Conservation (phyloP, 2,329 filamentous ascomycete species). For the Pseudogymnoascus sp. region DNA sequence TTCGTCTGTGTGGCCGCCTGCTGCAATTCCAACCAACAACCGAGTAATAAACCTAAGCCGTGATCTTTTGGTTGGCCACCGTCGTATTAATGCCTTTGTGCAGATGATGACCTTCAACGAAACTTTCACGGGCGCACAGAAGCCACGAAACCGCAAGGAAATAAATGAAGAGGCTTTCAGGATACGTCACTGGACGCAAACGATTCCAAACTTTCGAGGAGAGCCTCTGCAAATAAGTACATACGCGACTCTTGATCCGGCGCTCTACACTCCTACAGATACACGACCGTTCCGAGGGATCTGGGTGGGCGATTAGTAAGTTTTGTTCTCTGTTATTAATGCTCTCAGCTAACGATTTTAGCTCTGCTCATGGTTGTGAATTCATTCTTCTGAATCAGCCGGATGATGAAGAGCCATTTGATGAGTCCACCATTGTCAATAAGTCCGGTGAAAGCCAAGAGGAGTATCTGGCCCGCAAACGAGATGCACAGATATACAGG, state of each 20-base stretch:
- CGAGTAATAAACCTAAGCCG: slow-evolving; percentile 41
- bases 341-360: slow-evolving; percentile 48
- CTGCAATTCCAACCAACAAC: slow-evolving; percentile 51
- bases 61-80: slow-evolving; percentile 33
- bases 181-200: slow-evolving; percentile 69
- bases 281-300: slow-evolving; percentile 82
- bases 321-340: background rate
- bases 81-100: slow-evolving; percentile 16
- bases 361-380: slow-evolving; percentile 79
- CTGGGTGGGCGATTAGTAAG: slow-evolving; percentile 53
- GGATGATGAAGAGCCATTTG: slow-evolving; percentile 38
- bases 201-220: slow-evolving; percentile 36
- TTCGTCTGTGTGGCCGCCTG: slow-evolving; percentile 66
- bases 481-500: slow-evolving; percentile 44
- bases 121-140: slow-evolving; percentile 22
- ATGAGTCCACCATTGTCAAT: slow-evolving; percentile 35
- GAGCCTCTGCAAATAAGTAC: slow-evolving; percentile 52
- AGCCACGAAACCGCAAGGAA: slow-evolving; percentile 46
- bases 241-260: slow-evolving; percentile 62
- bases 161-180: slow-evolving; percentile 65
- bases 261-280: slow-evolving; percentile 69
- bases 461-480: slow-evolving; percentile 38
- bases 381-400: slow-evolving; percentile 77
- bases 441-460: slow-evolving; percentile 36
- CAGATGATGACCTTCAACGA: background rate